Evolutionary conservation across 371 early-diverging fungal genomes (phyloP).

Genomic region (Syncephalis plumigaleata): DNA sequence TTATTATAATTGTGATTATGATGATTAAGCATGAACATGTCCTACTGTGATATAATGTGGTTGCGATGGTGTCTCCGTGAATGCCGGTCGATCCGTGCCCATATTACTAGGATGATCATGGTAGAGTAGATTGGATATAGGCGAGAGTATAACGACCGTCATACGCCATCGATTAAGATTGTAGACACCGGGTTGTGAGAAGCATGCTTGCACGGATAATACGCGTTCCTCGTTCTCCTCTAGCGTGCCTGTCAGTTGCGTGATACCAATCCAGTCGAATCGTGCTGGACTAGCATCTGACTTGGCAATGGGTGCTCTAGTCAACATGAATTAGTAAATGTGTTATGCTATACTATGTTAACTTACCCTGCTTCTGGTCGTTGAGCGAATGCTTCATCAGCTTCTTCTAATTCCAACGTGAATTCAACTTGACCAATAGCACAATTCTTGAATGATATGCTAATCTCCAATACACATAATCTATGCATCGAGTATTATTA

Average conservation of each 20-base stretch:
- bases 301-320: conserved; percentile 10
- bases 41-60: too few species aligned
- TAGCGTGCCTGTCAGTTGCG: conserved; percentile 26
- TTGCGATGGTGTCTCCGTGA: too few species aligned
- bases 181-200: conserved; percentile 41
- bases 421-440: conserved; percentile 33
- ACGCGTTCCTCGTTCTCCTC: conserved; percentile 26
- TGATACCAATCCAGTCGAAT: conserved; percentile 44
- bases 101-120: too few species aligned
- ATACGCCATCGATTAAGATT: conserved; percentile 57
- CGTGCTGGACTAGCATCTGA: conserved; percentile 18
- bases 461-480: conserved; percentile 26
- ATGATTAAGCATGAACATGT: too few species aligned
- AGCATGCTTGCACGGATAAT: conserved; percentile 26
- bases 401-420: conserved; percentile 21
- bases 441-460: conserved; percentile 29
- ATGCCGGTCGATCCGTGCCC: too few species aligned
- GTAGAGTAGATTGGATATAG: too few species aligned
- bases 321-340: neutral
- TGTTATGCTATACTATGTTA: neutral
- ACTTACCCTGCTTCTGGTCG: neutral
- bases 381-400: conserved; percentile 5
- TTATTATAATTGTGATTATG: too few species aligned
- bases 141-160: conserved; percentile 10
- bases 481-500: conserved; percentile 11